Base-by-base conservation (phyloP, 1,284 basidiomycete genomes). In the Boletellus deceptivus region DNA sequence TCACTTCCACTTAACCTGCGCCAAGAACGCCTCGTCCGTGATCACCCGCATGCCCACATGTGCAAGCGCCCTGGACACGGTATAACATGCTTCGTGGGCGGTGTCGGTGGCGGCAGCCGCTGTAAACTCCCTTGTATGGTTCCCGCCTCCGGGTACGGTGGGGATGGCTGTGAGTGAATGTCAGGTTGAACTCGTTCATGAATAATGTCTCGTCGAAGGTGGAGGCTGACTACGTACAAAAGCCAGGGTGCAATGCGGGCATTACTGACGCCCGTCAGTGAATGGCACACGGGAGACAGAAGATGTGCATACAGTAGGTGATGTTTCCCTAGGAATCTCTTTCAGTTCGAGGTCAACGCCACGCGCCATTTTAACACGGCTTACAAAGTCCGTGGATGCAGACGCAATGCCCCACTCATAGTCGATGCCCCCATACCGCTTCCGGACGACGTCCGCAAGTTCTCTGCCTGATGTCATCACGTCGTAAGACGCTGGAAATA, bases 311-410 rank as follows among this genome's bases (percentile, higher is more conserved):
- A 82, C 84, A 73, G 54, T 83, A 81, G 16, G 77, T 78, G 10
- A 86, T 73, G 54, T 85, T 82, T 14, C 84, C 84, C 84, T 86
- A 55, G 0, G 22, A 49, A 42, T 25, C 6, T 14, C 20, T 4
- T 36, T 25, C 2, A 46, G 39, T 22, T 48, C 18, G 25, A 50
- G 44, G 20, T 18, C 7, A 24, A 37, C 2, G 9, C 18, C 8
- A 14, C 16, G 5, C 6, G 11, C 7, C 17, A 7, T 13, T 29
- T 20, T 8, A 9, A 18, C 13, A 35, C 3, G n/a, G 61, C 68
- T 51, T 46, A 67, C 66, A 57, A 89, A 89, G 63, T 89, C 86
- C 1, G 87, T 88, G 4, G 84, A 88, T 9, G 83, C 86, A 37
- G 74, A 75, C 14, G 73, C 70, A 48, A 81, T 80, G 25, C 78